Conservation (phyloP, 306 rosid genomes). For the Dryas alaskensis region DNA sequence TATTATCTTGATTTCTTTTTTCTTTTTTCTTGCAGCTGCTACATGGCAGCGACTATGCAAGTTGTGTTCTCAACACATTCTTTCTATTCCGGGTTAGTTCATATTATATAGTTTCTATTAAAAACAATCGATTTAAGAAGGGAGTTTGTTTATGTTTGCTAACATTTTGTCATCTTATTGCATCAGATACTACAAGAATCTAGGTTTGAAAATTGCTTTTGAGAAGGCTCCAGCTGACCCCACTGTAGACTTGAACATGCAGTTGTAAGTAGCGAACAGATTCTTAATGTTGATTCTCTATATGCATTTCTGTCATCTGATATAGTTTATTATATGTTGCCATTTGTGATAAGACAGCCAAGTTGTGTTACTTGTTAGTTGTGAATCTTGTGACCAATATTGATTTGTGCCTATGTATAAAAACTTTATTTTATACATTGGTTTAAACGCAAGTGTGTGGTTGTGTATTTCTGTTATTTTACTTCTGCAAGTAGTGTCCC, state of each 20-base stretch:
- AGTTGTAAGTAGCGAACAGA: constrained; percentile 44
- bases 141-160: constrained; percentile 16
- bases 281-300: background rate
- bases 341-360: background rate
- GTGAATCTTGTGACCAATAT: background rate
- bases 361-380: background rate
- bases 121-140: background rate
- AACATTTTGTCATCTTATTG: constrained; percentile 10
- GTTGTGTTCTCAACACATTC: constrained; percentile 71
- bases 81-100: constrained; percentile 58
- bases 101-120: constrained; percentile 11
- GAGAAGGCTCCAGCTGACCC: constrained; percentile 87
- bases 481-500: background rate
- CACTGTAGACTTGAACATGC: constrained; percentile 88
- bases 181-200: constrained; percentile 58
- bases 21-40: constrained; percentile 72
- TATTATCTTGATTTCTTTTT: constrained; percentile 20
- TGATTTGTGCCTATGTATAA: background rate
- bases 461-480: background rate
- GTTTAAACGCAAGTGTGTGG: background rate
- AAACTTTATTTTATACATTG: background rate
- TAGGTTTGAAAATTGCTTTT: constrained; percentile 54
- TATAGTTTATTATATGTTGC: background rate
- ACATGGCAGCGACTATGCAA: constrained; percentile 95
- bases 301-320: background rate